A percentile compares a stretch with the other conserved stretches of the same genome.
Conservation (phyloP, 169 alveolate species). For the Plasmodium coatneyi region DNA sequence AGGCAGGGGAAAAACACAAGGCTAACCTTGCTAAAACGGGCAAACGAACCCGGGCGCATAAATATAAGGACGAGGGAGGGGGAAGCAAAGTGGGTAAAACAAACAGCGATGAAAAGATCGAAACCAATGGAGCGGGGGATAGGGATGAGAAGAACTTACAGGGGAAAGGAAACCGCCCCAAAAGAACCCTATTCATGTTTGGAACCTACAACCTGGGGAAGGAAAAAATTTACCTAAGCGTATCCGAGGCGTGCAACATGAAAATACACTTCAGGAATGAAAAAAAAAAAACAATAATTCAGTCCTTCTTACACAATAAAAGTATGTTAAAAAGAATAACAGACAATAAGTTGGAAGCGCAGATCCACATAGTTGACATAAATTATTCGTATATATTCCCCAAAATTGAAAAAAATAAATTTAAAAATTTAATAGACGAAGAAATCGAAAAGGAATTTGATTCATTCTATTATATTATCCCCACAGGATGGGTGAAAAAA, state of each 20-base stretch:
- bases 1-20: not conserved
- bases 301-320: constrained; percentile 34
- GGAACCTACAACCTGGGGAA: constrained; percentile 74
- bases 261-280: constrained; percentile 42
- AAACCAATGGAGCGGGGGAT: not conserved
- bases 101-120: not conserved
- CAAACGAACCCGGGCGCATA: constrained; percentile 1
- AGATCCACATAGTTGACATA: constrained; percentile 68
- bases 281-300: constrained; percentile 37
- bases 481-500: constrained; percentile 76
- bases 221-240: constrained; percentile 63
- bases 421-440: constrained; percentile 47
- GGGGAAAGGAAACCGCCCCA: not conserved
- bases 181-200: constrained; percentile 64
- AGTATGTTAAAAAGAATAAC: constrained; percentile 55
- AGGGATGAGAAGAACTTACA: not conserved
- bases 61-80: not conserved
- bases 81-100: not conserved
- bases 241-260: constrained; percentile 73
- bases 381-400: constrained; percentile 66
- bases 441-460: constrained; percentile 72
- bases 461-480: constrained; percentile 63
- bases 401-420: constrained; percentile 50
- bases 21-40: not conserved
- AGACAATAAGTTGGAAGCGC: constrained; percentile 68